These are phyloP conservation scores for Penicillium sclerotiorum DNA, from an alignment of 2,329 filamentous ascomycete genomes.

Conservation along the genomic window DNA sequence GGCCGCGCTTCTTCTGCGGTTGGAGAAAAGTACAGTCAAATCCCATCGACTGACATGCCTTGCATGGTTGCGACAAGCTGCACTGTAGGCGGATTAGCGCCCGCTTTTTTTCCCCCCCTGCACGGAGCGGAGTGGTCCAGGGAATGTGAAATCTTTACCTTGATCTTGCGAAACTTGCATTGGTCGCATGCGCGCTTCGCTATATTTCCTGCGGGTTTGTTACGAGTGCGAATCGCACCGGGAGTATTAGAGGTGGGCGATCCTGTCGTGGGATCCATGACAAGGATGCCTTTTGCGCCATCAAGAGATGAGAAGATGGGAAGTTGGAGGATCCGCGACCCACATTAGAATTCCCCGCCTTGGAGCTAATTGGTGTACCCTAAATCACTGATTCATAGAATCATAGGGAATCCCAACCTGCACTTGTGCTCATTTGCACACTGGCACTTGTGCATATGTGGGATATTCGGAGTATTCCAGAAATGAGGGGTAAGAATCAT, in stretches of 20 bases:
- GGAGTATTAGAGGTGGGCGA: slow-evolving; percentile 18
- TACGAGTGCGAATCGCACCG: slow-evolving; percentile 29
- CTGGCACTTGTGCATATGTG: too few relatives aligned
- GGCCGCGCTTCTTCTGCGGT: slow-evolving; percentile 46
- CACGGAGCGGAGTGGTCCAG: neutral
- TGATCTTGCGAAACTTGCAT: slow-evolving; percentile 45
- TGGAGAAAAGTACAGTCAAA: slow-evolving; percentile 47
- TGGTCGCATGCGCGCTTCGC: slow-evolving; percentile 46
- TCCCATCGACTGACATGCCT: slow-evolving; percentile 41
- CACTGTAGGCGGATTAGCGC: slow-evolving; percentile 32
- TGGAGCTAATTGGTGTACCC: neutral
- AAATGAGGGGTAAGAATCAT: too few relatives aligned
- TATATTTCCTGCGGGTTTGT: slow-evolving; percentile 24
- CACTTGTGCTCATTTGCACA: too few relatives aligned
- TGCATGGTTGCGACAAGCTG: slow-evolving; percentile 44
- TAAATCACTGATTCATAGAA: neutral
- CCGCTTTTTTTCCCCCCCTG: neutral
- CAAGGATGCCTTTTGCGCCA: slow-evolving; percentile 17
- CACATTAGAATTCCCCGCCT: slow-evolving; percentile 13
- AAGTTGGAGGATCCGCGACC: slow-evolving; percentile 20
- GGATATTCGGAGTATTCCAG: too few relatives aligned
- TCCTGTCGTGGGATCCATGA: slow-evolving; percentile 30
- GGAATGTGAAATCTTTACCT: slow-evolving; percentile 22
- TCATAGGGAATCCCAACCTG: neutral
- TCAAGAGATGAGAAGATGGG: slow-evolving; percentile 9